phyloP scores from a whole-genome alignment of 768 basidiomycete genomes.

The Stropharia rugosoannulata region DNA sequence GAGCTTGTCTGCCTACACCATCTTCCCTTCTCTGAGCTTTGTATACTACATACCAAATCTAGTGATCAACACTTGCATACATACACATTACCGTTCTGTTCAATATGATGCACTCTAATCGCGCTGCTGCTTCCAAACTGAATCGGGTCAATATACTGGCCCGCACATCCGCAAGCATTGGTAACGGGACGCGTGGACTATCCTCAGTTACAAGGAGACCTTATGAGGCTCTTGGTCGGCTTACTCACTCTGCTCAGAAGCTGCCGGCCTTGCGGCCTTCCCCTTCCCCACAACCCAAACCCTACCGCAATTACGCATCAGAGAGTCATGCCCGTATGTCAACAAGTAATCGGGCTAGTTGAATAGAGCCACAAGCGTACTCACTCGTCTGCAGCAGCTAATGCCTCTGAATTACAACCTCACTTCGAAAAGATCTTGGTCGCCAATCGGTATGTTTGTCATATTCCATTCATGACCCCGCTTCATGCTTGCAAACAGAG shows the following conservation, averaged over 20 bases:
- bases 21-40: not conserved
- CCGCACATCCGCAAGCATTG: constrained; percentile 10
- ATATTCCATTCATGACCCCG: not conserved
- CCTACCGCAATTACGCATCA: constrained; percentile 23
- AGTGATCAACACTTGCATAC: not conserved
- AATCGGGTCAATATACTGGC: constrained; percentile 21
- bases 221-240: not conserved
- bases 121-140: constrained; percentile 27
- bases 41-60: not conserved
- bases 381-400: not conserved
- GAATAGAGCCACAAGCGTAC: not conserved
- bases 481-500: constrained; percentile 43
- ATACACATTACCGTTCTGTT: not conserved
- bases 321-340: constrained; percentile 24
- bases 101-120: constrained; percentile 38
- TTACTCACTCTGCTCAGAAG: too few species aligned
- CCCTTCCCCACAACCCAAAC: not conserved
- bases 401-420: constrained; percentile 26
- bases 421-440: constrained; percentile 91
- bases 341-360: constrained; percentile 4
- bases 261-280: not conserved
- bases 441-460: constrained; percentile 69
- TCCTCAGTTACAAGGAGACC: not conserved
- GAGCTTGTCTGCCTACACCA: not conserved
- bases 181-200: constrained; percentile 15